Evolutionary conservation across 148 eudicot species (phyloP).

Genomic region (Camellia japonica): DNA sequence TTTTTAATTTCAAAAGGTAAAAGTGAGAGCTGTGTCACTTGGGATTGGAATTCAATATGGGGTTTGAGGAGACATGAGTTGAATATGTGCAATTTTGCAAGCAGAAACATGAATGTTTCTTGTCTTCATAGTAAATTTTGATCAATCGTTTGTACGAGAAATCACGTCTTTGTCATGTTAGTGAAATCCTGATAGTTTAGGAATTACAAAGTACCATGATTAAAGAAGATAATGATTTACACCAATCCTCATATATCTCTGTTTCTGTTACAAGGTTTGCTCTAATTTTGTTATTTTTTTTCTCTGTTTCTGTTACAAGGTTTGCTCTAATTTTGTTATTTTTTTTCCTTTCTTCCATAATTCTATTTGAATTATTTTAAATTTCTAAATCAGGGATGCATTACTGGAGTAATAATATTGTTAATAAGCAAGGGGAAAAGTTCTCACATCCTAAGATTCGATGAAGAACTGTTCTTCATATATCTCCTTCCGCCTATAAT

Average conservation of each 20-base stretch:
- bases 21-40: neutral
- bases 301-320: neutral
- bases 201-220: neutral
- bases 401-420: conserved; percentile 64
- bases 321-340: neutral
- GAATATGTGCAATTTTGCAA: neutral
- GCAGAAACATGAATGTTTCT: neutral
- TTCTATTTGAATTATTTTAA: neutral
- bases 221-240: neutral
- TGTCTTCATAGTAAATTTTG: neutral
- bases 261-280: neutral
- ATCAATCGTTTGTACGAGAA: no score
- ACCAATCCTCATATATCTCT: neutral
- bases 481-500: conserved; percentile 95
- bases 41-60: neutral
- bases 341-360: neutral
- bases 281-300: no score
- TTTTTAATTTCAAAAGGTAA: neutral
- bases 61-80: neutral
- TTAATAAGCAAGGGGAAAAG: conserved; percentile 70
- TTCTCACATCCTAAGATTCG: conserved; percentile 79
- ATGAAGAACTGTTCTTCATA: conserved; percentile 86
- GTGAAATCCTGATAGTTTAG: no score
- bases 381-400: conserved; percentile 45
- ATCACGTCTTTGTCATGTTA: no score